Conservation (phyloP, 441 rosid genomes). For the Metrosideros polymorpha region DNA sequence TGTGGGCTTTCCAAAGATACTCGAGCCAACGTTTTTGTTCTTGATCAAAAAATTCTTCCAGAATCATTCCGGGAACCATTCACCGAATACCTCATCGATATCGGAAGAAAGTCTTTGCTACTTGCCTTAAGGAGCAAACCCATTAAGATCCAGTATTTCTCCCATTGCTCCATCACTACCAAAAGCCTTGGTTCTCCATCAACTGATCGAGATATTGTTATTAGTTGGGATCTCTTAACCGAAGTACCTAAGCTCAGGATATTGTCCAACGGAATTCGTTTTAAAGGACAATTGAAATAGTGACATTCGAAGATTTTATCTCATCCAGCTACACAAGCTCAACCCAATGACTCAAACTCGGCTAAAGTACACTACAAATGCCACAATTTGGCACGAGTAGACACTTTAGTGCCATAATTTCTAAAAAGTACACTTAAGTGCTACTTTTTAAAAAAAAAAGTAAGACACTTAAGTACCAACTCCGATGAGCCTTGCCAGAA, state of each 20-base stretch:
- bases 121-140: background rate
- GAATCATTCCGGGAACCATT: background rate
- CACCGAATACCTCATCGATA: background rate
- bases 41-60: background rate
- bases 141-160: background rate
- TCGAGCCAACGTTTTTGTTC: background rate
- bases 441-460: no score
- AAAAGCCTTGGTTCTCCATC: background rate
- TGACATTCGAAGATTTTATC: background rate
- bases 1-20: no score
- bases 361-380: no score
- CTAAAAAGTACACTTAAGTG: no score
- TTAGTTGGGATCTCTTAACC: background rate
- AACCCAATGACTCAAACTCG: background rate
- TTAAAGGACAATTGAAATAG: background rate
- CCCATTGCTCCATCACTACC: background rate
- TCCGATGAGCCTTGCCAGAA: no score
- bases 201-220: background rate
- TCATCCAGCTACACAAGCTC: background rate
- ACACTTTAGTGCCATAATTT: no score
- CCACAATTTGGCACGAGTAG: no score
- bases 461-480: no score
- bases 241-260: no score
- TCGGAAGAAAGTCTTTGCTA: no score
- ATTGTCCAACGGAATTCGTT: background rate